A percentile compares a stretch with the other conserved stretches of the same genome.
Conservation (phyloP, 345 rosid genomes). For the Linum trigynum region DNA sequence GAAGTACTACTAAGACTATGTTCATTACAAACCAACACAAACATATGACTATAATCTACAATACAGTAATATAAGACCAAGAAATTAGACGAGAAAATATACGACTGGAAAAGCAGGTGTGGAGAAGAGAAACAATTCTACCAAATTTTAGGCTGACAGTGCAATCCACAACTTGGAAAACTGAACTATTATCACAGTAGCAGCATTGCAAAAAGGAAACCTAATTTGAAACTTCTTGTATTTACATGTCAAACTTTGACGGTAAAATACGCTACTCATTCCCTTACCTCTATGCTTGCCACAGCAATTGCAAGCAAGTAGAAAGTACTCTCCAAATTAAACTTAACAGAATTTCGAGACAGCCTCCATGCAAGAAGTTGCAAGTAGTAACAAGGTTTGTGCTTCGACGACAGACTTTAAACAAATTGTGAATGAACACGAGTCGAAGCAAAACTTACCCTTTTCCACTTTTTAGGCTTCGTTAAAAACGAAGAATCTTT, state of each 20-base stretch:
- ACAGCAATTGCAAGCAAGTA: neutral
- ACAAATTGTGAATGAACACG: neutral
- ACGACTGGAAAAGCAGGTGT: neutral
- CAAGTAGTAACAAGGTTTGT: neutral
- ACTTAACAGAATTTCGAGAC: neutral
- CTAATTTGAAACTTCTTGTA: neutral
- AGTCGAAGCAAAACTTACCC: constrained; percentile 42
- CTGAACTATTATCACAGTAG: no score
- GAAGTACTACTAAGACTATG: neutral
- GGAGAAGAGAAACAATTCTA: neutral
- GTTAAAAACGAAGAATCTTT: constrained; percentile 42
- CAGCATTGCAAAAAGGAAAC: neutral
- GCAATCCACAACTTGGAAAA: neutral
- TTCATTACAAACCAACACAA: neutral
- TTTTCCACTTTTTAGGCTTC: constrained; percentile 50
- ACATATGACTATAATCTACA: neutral
- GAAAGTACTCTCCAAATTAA: neutral
- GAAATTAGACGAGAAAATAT: neutral
- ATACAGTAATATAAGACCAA: no score
- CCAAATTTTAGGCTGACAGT: neutral
- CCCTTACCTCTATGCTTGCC: neutral
- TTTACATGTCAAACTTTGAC: neutral
- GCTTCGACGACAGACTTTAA: neutral
- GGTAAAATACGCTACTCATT: neutral
- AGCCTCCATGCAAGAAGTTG: neutral